Conservation (phyloP, 208 protist species). For the Crithidia thermophila region DNA sequence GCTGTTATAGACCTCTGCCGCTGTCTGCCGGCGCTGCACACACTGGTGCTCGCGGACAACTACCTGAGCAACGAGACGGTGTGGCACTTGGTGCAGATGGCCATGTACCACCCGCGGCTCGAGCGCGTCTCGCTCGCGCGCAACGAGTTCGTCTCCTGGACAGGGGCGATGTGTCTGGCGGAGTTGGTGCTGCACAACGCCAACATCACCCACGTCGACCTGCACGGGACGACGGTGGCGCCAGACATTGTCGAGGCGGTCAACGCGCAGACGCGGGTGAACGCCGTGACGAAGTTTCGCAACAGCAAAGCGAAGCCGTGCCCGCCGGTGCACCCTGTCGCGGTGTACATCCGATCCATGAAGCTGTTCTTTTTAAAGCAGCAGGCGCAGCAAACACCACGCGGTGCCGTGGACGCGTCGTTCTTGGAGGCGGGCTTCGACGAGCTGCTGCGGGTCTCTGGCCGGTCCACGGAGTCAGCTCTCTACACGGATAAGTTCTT, state of each 20-base stretch:
- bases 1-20: slow-evolving; percentile 67
- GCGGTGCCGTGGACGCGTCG: slow-evolving; percentile 8
- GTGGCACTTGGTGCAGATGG: slow-evolving; percentile 62
- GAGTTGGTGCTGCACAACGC: slow-evolving; percentile 55
- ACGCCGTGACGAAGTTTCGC: slow-evolving; percentile 50
- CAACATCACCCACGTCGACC: slow-evolving; percentile 57
- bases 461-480: slow-evolving; percentile 10
- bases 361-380: slow-evolving; percentile 54
- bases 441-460: slow-evolving; percentile 44
- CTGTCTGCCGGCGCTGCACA: slow-evolving; percentile 43
- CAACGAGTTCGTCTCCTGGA: slow-evolving; percentile 83
- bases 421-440: slow-evolving; percentile 28
- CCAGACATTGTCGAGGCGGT: slow-evolving; percentile 42
- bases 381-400: background rate
- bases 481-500: slow-evolving; percentile 26
- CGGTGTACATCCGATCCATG: slow-evolving; percentile 71
- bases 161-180: slow-evolving; percentile 68
- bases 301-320: slow-evolving; percentile 14
- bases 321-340: slow-evolving; percentile 55
- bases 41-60: slow-evolving; percentile 64
- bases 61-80: slow-evolving; percentile 74
- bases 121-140: slow-evolving; percentile 57
- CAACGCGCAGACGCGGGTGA: slow-evolving; percentile 52
- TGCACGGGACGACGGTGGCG: slow-evolving; percentile 46
- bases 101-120: slow-evolving; percentile 56